Base-by-base conservation (phyloP, 1,284 basidiomycete species). In the Leccinum huronense region DNA sequence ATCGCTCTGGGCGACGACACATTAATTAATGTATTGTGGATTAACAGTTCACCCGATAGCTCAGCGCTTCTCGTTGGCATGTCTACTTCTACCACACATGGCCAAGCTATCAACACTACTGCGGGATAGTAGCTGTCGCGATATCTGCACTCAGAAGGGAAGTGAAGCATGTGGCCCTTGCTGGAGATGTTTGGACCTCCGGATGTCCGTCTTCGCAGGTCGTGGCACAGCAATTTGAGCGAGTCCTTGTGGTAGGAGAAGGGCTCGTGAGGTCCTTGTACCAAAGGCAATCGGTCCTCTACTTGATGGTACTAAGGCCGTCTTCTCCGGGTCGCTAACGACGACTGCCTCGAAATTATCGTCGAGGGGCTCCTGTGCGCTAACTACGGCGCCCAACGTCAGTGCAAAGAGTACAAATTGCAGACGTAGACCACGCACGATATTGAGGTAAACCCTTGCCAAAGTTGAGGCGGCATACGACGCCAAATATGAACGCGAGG, bases 391-490 rank as follows among this genome's bases (percentile, higher is more conserved):
- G n/a, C 2, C 27, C 54, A 31, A 63, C 11, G 34, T 64, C 34
- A 33, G 59, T 23, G 40, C 33, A 56, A 16, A 48, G 16, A 57
- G 48, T 42, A 33, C 40, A 14, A 36, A 27, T 6, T 13, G 33
- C 31, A 42, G 27, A 30, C 38, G 58, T 8, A 38, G 38, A 36
- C 19, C 14, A 82, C 89, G 77, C 70, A 91, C 90, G 77, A 73
- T 89, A 87, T 38, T 82, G 83, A 60, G 81, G 75, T 64, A 93
- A 78, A 30, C 90, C 90, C 72, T 87, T 88, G 64, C 87, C 89
- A 68, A 91, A 93, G 77, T 91, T 92, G 70, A 84, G 72, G 34
- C 86, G 82, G 71, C 90, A 91, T 64, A 87, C 66, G 51, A 90
- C 70, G 16, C 88, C 90, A 45, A 93, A 73, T 58, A 86, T 70